Evolutionary conservation across 495 filamentous ascomycete species (phyloP).

Genomic region (Parmelia sp.): DNA sequence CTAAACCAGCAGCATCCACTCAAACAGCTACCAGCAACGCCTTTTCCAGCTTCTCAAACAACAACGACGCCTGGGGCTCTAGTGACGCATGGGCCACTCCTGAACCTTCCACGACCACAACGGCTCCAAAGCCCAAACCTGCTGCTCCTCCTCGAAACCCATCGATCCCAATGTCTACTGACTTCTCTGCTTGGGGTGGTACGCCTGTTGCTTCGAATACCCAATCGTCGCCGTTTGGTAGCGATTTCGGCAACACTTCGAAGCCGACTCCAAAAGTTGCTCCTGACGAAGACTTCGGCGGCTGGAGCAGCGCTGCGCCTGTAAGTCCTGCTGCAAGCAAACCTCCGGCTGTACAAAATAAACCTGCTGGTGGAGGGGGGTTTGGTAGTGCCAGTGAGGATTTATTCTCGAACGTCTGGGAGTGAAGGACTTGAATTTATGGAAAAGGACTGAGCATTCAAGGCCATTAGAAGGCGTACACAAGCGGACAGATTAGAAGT

Average conservation of each 20-base stretch:
- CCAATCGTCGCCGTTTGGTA: slow-evolving; percentile 30
- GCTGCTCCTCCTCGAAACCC: slow-evolving; percentile 21
- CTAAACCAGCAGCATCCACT: slow-evolving; percentile 40
- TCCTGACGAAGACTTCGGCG: slow-evolving; percentile 88
- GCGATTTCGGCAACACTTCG: slow-evolving; percentile 31
- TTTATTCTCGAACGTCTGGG: slow-evolving; percentile 91
- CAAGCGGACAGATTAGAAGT: neutral
- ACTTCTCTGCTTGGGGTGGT: slow-evolving; percentile 40
- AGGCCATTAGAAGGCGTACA: neutral
- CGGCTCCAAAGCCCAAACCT: slow-evolving; percentile 24
- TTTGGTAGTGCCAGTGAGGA: slow-evolving; percentile 70
- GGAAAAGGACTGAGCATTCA: neutral
- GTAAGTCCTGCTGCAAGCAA: slow-evolving; percentile 40
- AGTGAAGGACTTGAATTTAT: slow-evolving; percentile 37
- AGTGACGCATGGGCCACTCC: slow-evolving; percentile 47
- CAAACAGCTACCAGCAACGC: slow-evolving; percentile 34
- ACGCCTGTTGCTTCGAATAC: slow-evolving; percentile 42
- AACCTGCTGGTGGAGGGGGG: slow-evolving; percentile 50
- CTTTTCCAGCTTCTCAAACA: slow-evolving; percentile 36
- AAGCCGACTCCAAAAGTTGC: slow-evolving; percentile 57
- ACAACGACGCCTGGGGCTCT: slow-evolving; percentile 45
- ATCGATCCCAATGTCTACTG: slow-evolving; percentile 28
- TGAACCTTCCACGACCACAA: slow-evolving; percentile 34
- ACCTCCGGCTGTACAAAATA: slow-evolving; percentile 31
- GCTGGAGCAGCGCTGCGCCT: slow-evolving; percentile 72